Evolutionary conservation across 2,329 filamentous ascomycete genomes (phyloP), one percentile per base, ranked within the genome.

Genomic region (Acrocalymma vagum): DNA sequence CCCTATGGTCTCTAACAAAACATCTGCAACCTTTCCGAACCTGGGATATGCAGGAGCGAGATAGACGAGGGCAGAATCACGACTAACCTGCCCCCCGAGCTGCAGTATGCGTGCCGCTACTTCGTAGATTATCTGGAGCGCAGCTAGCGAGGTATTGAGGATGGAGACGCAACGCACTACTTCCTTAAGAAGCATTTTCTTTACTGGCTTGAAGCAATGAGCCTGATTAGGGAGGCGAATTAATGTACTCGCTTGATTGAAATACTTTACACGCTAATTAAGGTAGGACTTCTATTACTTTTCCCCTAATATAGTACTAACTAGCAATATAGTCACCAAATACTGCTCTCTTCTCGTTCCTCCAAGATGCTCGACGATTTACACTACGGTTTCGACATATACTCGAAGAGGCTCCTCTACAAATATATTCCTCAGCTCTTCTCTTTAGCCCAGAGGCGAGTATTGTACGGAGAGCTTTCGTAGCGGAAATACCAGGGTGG

Each of bases 161-260:
- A 69, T 38, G 42, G 45, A 8, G 49, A 58, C 28, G 14, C 50
- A 22, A 54, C 63, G 5, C 42, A 72, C 36, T 1, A 27, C 0
- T 76, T 76, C 41, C 45, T 76, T 5, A 40, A 53, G 7, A 4
- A 42, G 9, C 64, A 73, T 21, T 60, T 75, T 28, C 68, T 76
- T 5, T 54, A 75, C 36, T 77, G 71, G 72, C 51, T 78, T 5
- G 73, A 77, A 38, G 63, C 69, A 21, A 54, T 76, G 1, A 68
- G 69, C 32, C 58, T 72, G 4, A 41, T 70, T 11, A 27, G 35
- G 5, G 40, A 46, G 24, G 56, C 64, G 6, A 42, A 55, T 5
- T 26, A 55, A 33, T 65, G 51, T 1, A 32, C 66, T 3, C 15
- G 43, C 10, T 38, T 51, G 26, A 32, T 51, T 20, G 15, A 35